Percentiles rank a stretch among this genome's conserved stretches.
Evolutionary conservation across 257 asterid genomes (phyloP).

Genomic region (Capsicum chinense): DNA sequence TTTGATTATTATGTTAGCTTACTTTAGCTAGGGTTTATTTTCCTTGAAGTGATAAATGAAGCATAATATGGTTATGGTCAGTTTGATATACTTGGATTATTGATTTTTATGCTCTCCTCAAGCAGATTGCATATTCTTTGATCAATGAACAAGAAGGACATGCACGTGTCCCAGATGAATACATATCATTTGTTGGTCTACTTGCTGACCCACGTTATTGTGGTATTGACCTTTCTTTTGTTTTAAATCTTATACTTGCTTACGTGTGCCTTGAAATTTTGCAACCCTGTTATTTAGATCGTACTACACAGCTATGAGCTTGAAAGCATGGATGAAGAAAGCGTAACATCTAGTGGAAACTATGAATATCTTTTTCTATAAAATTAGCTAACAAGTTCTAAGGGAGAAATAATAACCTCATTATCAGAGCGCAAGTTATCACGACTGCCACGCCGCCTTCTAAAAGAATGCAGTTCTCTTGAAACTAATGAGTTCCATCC

Average conservation of each 20-base stretch:
- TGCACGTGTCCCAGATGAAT: conserved; percentile 61
- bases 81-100: conserved; percentile 7
- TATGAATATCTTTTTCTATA: conserved; percentile 2
- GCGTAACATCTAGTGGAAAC: conserved; percentile 17
- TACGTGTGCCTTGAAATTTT: background rate
- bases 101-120: conserved; percentile 31
- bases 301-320: conserved; percentile 10
- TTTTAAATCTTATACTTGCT: conserved; percentile 6
- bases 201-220: conserved; percentile 91
- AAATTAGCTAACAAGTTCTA: background rate
- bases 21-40: conserved; percentile 17
- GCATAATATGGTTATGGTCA: background rate
- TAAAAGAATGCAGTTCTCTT: background rate
- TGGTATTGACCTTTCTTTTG: conserved; percentile 53
- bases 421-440: background rate
- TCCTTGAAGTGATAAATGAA: conserved; percentile 26
- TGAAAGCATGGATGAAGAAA: conserved; percentile 26
- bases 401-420: background rate
- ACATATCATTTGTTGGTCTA: conserved; percentile 93
- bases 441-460: background rate
- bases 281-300: conserved; percentile 13
- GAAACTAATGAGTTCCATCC: conserved; percentile 22
- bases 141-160: conserved; percentile 95
- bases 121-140: conserved; percentile 92
- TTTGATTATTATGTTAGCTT: conserved; percentile 6